Percentiles rank a stretch among this genome's conserved stretches.
phyloP scores from a whole-genome alignment of 129 eudicot genomes.

The Chrysanthemum makinoi region DNA sequence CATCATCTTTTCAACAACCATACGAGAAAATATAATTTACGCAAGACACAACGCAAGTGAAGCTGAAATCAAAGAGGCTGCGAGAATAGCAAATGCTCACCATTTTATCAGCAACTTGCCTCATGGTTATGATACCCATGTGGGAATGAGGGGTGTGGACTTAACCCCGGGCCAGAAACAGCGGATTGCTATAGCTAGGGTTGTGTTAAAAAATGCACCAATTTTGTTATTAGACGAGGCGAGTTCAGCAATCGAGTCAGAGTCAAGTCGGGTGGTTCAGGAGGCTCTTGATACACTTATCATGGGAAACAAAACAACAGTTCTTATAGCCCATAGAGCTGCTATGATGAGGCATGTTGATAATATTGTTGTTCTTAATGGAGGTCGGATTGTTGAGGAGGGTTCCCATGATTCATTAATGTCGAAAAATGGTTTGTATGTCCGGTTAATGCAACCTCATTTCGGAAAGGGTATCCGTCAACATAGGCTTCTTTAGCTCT shows the following conservation, averaged over 20 bases:
- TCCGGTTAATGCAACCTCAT: conserved; percentile 95
- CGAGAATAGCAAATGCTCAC: conserved; percentile 95
- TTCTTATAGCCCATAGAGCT: conserved; percentile 92
- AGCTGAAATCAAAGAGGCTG: conserved; percentile 97
- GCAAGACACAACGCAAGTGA: conserved; percentile 98
- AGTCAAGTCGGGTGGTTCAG: conserved; percentile 94
- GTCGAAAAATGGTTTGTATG: conserved; percentile 83
- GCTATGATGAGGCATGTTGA: conserved; percentile 99
- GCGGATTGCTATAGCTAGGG: conserved; percentile 97
- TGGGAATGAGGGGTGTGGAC: conserved; percentile 98
- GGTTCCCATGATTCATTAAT: conserved; percentile 77
- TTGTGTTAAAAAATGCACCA: conserved; percentile 88
- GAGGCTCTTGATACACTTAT: conserved; percentile 96
- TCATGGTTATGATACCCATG: conserved; percentile 96
- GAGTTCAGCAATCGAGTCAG: conserved; percentile 92
- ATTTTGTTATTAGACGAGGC: conserved; percentile 95
- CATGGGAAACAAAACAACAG: conserved; percentile 94
- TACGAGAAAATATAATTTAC: conserved; percentile 86
- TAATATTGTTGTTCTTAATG: conserved; percentile 89
- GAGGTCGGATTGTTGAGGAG: conserved; percentile 93
- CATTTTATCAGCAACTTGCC: conserved; percentile 97
- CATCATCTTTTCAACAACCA: conserved; percentile 80
- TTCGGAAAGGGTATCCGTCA: conserved; percentile 85
- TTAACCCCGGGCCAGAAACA: conserved; percentile 97
- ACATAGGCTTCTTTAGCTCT: conserved; percentile 60